phyloP scores from a whole-genome alignment of 2,329 filamentous ascomycete genomes.

The Aurifilum marmelostoma region DNA sequence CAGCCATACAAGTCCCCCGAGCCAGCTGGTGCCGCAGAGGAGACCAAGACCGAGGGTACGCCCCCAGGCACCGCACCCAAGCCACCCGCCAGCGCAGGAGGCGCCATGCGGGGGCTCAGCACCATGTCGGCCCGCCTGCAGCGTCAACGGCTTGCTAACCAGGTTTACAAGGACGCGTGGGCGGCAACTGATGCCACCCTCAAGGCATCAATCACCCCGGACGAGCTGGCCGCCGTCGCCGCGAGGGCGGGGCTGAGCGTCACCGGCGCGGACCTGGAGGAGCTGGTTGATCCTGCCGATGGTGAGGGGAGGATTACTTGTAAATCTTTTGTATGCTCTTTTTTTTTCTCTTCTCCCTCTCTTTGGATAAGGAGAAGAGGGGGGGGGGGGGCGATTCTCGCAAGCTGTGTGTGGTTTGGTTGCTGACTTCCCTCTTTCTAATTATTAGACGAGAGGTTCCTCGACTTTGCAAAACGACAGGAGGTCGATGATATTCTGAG shows the following conservation, averaged over 20 bases:
- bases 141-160: conserved; percentile 27
- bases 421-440: conserved; percentile 8
- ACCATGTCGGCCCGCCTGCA: conserved; percentile 27
- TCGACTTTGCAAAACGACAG: conserved; percentile 41
- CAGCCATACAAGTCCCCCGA: conserved; percentile 38
- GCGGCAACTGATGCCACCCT: conserved; percentile 40
- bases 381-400: no score
- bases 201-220: conserved; percentile 39
- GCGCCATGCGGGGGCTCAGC: conserved; percentile 26
- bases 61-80: conserved; percentile 10
- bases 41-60: conserved; percentile 31
- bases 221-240: conserved; percentile 40
- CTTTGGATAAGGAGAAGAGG: background rate
- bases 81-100: conserved; percentile 11
- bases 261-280: conserved; percentile 40
- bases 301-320: conserved; percentile 42
- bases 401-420: background rate
- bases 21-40: conserved; percentile 32
- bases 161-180: conserved; percentile 37
- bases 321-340: conserved; percentile 33
- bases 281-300: conserved; percentile 40
- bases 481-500: conserved; percentile 36
- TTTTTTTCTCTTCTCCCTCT: no score
- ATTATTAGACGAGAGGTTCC: conserved; percentile 40
- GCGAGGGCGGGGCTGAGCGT: conserved; percentile 39